Percentiles rank a stretch among this genome's conserved stretches.
Conservation (phyloP, 2,329 filamentous ascomycete genomes). For the Phoma herbarum region DNA sequence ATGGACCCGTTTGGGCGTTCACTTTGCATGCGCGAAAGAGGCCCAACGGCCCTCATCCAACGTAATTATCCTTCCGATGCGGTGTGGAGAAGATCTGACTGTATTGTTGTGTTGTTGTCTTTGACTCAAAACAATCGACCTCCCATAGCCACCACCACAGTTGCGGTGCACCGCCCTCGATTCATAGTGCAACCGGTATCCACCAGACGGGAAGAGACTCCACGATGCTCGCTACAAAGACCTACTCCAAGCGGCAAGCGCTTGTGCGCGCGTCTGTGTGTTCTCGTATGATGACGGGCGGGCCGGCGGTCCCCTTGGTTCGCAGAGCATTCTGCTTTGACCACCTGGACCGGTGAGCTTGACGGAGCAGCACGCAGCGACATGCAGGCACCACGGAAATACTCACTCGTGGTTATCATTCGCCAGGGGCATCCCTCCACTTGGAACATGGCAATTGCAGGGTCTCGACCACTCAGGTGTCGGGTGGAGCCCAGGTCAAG, state of each 20-base stretch:
- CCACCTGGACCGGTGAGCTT: conserved; percentile 25
- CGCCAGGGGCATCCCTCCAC: conserved; percentile 16
- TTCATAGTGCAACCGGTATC: conserved; percentile 5
- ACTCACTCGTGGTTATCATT: conserved; percentile 16
- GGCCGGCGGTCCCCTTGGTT: conserved; percentile 24
- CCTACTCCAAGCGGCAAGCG: conserved; percentile 25
- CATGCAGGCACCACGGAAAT: conserved; percentile 22
- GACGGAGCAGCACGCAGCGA: conserved; percentile 26
- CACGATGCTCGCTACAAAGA: conserved; percentile 22
- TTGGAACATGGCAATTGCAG: conserved; percentile 18
- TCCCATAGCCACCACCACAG: conserved; percentile 14
- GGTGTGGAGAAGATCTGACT: conserved; percentile 19
- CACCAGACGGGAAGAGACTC: conserved; percentile 11
- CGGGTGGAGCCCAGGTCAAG: conserved; percentile 25
- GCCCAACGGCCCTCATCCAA: conserved; percentile 17
- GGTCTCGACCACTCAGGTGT: conserved; percentile 20
- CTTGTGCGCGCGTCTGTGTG: conserved; percentile 21
- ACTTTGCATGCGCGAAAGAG: conserved; percentile 14
- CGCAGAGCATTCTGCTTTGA: conserved; percentile 24
- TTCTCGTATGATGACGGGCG: conserved; percentile 21
- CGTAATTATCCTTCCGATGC: conserved; percentile 18
- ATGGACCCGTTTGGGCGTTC: conserved; percentile 34
- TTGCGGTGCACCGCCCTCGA: conserved; percentile 3
- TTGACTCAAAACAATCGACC: conserved; percentile 2
- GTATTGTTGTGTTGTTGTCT: conserved; percentile 16